These are phyloP conservation scores for Theobroma cacao DNA, from an alignment of 345 rosid genomes.

Conservation along the genomic window DNA sequence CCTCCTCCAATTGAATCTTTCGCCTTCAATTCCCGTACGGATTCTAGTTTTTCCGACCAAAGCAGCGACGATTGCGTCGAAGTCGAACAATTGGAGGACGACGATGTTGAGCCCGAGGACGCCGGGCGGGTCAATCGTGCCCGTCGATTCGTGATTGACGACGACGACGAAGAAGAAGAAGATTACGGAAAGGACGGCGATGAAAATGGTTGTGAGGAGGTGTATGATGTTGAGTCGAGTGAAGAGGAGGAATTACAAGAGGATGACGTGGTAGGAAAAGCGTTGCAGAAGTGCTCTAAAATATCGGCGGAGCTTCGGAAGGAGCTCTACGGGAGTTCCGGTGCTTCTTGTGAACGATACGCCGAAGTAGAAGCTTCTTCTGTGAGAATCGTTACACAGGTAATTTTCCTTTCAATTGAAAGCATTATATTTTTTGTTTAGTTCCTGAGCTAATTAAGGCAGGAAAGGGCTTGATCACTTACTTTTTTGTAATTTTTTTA, in stretches of 20 bases:
- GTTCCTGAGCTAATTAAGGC: not conserved
- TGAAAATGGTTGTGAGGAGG: slow-evolving; percentile 41
- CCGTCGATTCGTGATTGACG: slow-evolving; percentile 76
- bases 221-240: slow-evolving; percentile 43
- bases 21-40: slow-evolving; percentile 38
- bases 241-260: slow-evolving; percentile 43
- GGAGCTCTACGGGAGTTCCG: slow-evolving; percentile 71
- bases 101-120: slow-evolving; percentile 42
- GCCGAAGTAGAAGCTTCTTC: slow-evolving; percentile 85
- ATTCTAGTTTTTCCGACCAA: slow-evolving; percentile 9
- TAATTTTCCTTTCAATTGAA: slow-evolving; percentile 9
- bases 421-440: not conserved
- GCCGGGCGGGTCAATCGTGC: slow-evolving; percentile 47
- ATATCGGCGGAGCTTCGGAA: slow-evolving; percentile 72
- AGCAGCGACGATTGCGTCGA: slow-evolving; percentile 51
- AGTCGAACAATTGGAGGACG: slow-evolving; percentile 27
- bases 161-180: slow-evolving; percentile 39
- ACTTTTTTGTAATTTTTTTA: not conserved
- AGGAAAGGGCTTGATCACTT: not conserved
- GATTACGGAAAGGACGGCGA: slow-evolving; percentile 13
- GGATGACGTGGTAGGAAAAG: slow-evolving; percentile 83
- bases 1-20: slow-evolving; percentile 84
- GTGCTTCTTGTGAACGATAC: slow-evolving; percentile 62
- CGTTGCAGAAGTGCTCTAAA: slow-evolving; percentile 81
- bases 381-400: slow-evolving; percentile 86